Conservation (phyloP, 164 flowering plant genomes). For the Houttuynia cordata region DNA sequence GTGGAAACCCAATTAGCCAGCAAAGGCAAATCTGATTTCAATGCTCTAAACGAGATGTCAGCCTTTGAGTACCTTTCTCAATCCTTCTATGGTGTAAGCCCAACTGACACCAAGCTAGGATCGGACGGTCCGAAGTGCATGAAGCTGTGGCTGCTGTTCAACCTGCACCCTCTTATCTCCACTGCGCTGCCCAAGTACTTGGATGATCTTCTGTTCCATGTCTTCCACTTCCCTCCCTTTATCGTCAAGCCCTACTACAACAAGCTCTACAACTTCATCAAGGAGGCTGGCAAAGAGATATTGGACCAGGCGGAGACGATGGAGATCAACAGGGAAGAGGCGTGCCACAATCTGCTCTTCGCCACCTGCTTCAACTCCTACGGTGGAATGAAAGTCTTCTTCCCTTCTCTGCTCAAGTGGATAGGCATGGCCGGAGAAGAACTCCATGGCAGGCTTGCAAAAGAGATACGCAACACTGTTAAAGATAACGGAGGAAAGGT, state of each 20-base stretch:
- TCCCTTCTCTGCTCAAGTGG: constrained; percentile 26
- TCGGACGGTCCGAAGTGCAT: constrained; percentile 24
- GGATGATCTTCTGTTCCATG: constrained; percentile 63
- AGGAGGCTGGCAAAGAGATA: constrained; percentile 33
- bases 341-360: constrained; percentile 65
- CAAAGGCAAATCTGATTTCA: constrained; percentile 14
- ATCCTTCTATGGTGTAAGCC: constrained; percentile 39
- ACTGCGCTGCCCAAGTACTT: constrained; percentile 46
- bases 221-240: constrained; percentile 46
- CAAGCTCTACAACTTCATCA: constrained; percentile 41
- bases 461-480: constrained; percentile 33
- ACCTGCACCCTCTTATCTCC: constrained; percentile 43
- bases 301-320: constrained; percentile 10
- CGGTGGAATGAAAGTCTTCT: constrained; percentile 61
- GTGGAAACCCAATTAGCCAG: neutral
- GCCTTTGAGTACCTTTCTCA: constrained; percentile 41
- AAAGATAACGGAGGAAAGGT: constrained; percentile 38
- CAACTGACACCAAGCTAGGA: constrained; percentile 38
- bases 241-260: constrained; percentile 44
- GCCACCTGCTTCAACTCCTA: constrained; percentile 70
- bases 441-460: constrained; percentile 36
- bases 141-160: constrained; percentile 57
- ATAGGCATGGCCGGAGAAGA: constrained; percentile 35
- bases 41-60: constrained; percentile 34
- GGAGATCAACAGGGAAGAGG: constrained; percentile 42